Percentiles rank a stretch among this genome's conserved stretches.
phyloP scores from a whole-genome alignment of 2,329 filamentous ascomycete genomes.

The Aspergillus sp. region DNA sequence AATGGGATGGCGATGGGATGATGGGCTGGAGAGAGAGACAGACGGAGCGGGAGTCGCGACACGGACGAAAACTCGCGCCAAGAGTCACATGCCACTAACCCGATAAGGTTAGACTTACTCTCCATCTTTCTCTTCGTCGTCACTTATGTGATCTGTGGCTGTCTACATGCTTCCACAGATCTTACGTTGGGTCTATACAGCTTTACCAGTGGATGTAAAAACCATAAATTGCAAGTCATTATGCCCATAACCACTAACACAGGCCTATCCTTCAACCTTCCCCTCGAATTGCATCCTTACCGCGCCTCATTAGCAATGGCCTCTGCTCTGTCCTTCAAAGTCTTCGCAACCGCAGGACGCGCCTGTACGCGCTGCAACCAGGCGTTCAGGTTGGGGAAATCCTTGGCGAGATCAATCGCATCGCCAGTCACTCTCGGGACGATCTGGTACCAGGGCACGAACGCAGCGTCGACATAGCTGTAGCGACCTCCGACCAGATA shows the following conservation, averaged over 20 bases:
- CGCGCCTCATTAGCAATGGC: constrained; percentile 1
- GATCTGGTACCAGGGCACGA: constrained; percentile 36
- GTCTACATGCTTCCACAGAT: no score
- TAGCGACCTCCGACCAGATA: constrained; percentile 45
- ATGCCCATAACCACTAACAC: no score
- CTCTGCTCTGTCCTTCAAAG: constrained; percentile 16
- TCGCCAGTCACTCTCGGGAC: constrained; percentile 7
- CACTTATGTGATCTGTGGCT: no score
- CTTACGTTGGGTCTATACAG: no score
- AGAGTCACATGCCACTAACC: constrained; percentile 12
- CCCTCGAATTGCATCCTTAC: background rate
- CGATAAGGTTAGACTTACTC: no score
- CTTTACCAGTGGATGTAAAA: background rate
- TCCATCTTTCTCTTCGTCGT: no score
- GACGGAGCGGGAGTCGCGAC: constrained; percentile 23
- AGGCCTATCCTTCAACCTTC: background rate
- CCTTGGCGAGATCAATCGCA: constrained; percentile 25
- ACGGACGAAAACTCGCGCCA: constrained; percentile 36
- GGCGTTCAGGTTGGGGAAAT: constrained; percentile 26
- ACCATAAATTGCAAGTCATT: background rate
- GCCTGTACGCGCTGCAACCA: constrained; percentile 30
- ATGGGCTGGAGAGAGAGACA: constrained; percentile 13
- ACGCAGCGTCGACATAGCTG: constrained; percentile 43
- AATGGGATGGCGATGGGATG: constrained; percentile 20
- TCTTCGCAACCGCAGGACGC: constrained; percentile 24